Evolutionary conservation across 805 yeast genomes (phyloP).

Genomic region (Saturnispora sekii): DNA sequence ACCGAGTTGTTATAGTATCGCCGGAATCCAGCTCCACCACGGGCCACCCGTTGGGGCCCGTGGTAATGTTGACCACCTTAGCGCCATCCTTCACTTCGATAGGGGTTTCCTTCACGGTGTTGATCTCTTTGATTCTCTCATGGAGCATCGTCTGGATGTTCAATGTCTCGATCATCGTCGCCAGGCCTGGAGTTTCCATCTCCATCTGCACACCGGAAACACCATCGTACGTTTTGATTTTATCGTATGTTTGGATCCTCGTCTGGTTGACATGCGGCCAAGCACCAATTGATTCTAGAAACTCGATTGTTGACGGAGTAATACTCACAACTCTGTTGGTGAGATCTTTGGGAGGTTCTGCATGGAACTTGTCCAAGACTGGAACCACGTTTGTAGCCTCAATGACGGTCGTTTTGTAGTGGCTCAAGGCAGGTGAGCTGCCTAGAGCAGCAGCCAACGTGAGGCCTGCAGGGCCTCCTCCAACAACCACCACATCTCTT

Average conservation of each 20-base stretch:
- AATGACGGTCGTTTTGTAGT: constrained; percentile 55
- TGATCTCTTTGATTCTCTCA: constrained; percentile 37
- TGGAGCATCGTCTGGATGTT: constrained; percentile 70
- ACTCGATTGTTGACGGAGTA: constrained; percentile 71
- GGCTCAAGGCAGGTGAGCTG: constrained; percentile 49
- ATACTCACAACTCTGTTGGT: constrained; percentile 79
- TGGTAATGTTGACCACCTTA: constrained; percentile 50
- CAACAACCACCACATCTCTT: constrained; percentile 73
- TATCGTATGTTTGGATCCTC: constrained; percentile 72
- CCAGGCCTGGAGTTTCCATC: constrained; percentile 58
- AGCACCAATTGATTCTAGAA: constrained; percentile 59
- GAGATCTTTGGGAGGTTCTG: constrained; percentile 37
- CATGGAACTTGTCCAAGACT: constrained; percentile 38
- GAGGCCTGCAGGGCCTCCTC: constrained; percentile 97
- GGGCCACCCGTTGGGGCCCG: constrained; percentile 56
- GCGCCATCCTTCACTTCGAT: constrained; percentile 51
- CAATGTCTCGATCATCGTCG: constrained; percentile 81
- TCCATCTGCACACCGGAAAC: constrained; percentile 58
- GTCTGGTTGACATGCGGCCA: constrained; percentile 62
- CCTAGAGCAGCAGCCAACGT: constrained; percentile 77
- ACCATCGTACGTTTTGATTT: constrained; percentile 82
- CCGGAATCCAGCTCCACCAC: constrained; percentile 60
- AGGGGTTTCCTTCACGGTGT: constrained; percentile 14
- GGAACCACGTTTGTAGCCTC: constrained; percentile 57
- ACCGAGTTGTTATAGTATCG: constrained; percentile 49